Base-by-base conservation (phyloP, 352 stramenopile genomes). In the Pythium guiyangense region DNA sequence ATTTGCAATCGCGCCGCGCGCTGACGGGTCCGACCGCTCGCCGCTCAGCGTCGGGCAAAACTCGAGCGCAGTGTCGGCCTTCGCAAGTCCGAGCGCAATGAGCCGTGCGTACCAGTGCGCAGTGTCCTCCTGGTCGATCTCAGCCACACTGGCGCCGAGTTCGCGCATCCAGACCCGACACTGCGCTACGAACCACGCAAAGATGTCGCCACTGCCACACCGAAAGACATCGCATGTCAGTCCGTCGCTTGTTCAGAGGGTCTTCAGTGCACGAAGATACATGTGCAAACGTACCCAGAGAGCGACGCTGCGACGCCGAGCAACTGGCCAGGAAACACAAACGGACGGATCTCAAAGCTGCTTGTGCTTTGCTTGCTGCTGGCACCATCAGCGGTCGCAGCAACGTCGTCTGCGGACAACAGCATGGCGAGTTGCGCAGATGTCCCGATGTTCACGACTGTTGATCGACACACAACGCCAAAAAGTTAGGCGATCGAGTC, bases 361-460 rank as follows among this genome's bases (percentile, higher is more conserved):
- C 17, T 71, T 0, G 26, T 44, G 61, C 1, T 27, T 14, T 37
- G 31, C 31, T 9, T 37, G 6, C 31, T 37, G 31, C 31, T 37
- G 31, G 31, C 31, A 9, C 6, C 31, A 34, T 9, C 29, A 34
- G 52, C 57, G 39, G 70, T 50, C 35, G 65, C 68, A 15, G 48
- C 57, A 39, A 74, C 57, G 39, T 80, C 69, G 31, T 62, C 62
- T 3, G 49, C 53, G 27, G 75, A 67, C 22, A 92, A 52, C 20
- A 94, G 57, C 67, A 91, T 79, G 15, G 79, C 79, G 45, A 94
- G 65, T 48, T 94, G 84, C 26, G 81, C 84, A 18, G 84, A 94
- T 15, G 84, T 94, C 17, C 84, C 84, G 26, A 94, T 79, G 60
- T 92, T 94, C 18, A 94, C 69, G 62, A 92, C 84, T 91, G 53